These are phyloP conservation scores for Aspergillus piperis DNA, from an alignment of 2,329 filamentous ascomycete genomes.

Conservation along the genomic window DNA sequence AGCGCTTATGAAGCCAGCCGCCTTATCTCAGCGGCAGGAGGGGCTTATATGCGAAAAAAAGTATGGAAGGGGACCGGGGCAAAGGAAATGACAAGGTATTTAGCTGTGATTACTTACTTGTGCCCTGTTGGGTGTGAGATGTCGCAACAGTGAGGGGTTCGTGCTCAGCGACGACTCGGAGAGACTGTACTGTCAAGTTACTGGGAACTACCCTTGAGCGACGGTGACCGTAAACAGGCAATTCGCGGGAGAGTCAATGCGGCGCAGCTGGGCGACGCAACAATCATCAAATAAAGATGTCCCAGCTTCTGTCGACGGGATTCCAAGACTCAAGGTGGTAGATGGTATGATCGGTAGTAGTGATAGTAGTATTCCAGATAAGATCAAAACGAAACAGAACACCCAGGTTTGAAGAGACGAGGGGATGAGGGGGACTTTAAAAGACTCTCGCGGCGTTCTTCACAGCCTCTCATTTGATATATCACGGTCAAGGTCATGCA, in stretches of 20 bases:
- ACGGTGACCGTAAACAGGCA: constrained; percentile 1
- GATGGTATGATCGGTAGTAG: constrained; percentile 2
- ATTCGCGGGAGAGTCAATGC: background rate
- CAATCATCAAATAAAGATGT: constrained; percentile 6
- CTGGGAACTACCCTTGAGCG: background rate
- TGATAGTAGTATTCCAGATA: background rate
- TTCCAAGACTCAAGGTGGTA: background rate
- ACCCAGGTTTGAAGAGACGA: constrained; percentile 16
- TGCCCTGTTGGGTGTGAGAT: background rate
- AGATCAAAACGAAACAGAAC: constrained; percentile 12
- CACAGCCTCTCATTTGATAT: constrained; percentile 49
- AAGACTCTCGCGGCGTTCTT: constrained; percentile 34
- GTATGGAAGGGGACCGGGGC: background rate
- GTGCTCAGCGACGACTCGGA: constrained; percentile 3
- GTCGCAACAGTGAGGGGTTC: constrained; percentile 11
- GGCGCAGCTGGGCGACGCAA: background rate
- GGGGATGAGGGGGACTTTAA: constrained; percentile 36
- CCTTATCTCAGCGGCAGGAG: constrained; percentile 11
- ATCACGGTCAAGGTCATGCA: constrained; percentile 48
- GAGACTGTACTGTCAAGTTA: background rate
- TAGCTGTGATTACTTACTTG: constrained; percentile 9
- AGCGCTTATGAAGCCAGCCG: constrained; percentile 6
- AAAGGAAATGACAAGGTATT: background rate
- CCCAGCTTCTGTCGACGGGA: background rate
- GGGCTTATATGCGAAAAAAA: constrained; percentile 5